These are phyloP conservation scores for Phytophthora chlamydospora DNA, from an alignment of 352 stramenopile genomes.

Conservation along the genomic window DNA sequence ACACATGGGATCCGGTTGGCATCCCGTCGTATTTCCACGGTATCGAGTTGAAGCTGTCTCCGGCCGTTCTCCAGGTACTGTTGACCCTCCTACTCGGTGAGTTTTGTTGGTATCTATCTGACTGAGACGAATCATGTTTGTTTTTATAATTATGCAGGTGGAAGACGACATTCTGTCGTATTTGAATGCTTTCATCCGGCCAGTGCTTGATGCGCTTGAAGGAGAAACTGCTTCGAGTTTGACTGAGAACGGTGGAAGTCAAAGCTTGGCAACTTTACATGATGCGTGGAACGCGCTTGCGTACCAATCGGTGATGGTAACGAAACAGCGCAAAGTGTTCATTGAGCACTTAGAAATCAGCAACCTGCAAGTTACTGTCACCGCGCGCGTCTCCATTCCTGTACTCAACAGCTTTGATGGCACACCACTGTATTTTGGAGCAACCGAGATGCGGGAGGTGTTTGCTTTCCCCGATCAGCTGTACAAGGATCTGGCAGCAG, in stretches of 20 bases:
- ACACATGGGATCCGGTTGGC: conserved; percentile 48
- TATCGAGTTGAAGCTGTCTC: conserved; percentile 61
- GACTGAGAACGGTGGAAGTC: background rate
- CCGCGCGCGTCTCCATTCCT: conserved; percentile 75
- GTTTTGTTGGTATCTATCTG: background rate
- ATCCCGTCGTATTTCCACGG: conserved; percentile 75
- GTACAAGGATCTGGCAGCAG: conserved; percentile 80
- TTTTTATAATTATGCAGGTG: conserved; percentile 32
- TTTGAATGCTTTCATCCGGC: conserved; percentile 50
- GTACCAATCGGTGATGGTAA: conserved; percentile 30
- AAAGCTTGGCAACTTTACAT: background rate
- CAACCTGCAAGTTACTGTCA: conserved; percentile 68
- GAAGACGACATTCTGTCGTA: conserved; percentile 64
- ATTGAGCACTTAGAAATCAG: conserved; percentile 67
- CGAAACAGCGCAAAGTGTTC: conserved; percentile 63
- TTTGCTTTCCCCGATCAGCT: conserved; percentile 79
- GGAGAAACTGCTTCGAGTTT: conserved; percentile 15
- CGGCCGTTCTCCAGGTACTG: conserved; percentile 72
- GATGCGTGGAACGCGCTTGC: conserved; percentile 29
- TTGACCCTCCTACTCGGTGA: background rate
- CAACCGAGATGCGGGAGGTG: conserved; percentile 63
- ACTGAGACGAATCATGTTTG: conserved; percentile 2
- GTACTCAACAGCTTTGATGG: conserved; percentile 86
- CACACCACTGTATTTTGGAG: conserved; percentile 70
- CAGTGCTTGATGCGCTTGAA: conserved; percentile 46